phyloP scores from a whole-genome alignment of 164 flowering plant genomes.

The Piper longum region DNA sequence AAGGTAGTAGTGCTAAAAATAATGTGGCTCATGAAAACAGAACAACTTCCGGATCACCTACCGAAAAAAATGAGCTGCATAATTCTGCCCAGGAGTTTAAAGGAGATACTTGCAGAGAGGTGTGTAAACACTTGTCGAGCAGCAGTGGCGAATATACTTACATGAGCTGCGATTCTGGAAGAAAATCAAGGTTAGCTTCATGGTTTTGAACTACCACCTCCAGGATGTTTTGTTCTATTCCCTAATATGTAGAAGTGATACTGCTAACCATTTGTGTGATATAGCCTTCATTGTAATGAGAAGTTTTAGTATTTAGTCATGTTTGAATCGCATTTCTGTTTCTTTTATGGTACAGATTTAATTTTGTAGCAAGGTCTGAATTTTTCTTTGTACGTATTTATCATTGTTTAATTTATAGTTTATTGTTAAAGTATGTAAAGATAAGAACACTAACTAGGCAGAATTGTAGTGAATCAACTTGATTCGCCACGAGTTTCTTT shows the following conservation, averaged over 20 bases:
- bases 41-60: conserved; percentile 6
- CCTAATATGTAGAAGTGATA: not conserved
- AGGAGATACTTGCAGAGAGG: conserved; percentile 8
- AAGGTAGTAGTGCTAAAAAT: conserved; percentile 8
- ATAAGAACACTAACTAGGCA: no score
- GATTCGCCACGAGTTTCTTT: no score
- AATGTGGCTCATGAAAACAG: conserved; percentile 9
- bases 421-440: no score
- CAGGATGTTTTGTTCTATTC: no score
- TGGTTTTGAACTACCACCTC: not conserved
- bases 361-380: not conserved
- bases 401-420: not conserved
- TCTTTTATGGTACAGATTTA: not conserved
- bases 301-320: not conserved
- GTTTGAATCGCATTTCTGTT: not conserved
- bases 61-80: conserved; percentile 11
- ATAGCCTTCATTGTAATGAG: not conserved
- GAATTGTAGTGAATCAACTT: no score
- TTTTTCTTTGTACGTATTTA: not conserved
- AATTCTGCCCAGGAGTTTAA: conserved; percentile 10
- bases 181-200: conserved; percentile 25
- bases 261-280: not conserved
- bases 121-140: conserved; percentile 13
- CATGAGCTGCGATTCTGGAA: conserved; percentile 18
- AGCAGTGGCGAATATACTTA: conserved; percentile 22